Evolutionary conservation across 495 filamentous ascomycete genomes (phyloP).

Genomic region (Neurospora sp.): DNA sequence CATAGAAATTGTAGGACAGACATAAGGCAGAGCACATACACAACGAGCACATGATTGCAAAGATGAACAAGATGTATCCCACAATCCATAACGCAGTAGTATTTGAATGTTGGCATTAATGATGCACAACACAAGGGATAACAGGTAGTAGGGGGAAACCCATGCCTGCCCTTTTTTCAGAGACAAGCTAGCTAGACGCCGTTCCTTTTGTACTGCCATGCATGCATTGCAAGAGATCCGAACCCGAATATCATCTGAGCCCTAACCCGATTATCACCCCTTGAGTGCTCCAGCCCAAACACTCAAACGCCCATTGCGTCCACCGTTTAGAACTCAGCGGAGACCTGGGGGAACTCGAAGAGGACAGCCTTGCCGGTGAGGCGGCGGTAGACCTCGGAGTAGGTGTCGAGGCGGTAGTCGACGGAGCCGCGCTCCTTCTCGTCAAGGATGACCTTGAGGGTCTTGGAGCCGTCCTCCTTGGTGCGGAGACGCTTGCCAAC

Average conservation of each 20-base stretch:
- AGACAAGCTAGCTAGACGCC: constrained; percentile 31
- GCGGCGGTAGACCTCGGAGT: constrained; percentile 95
- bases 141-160: not conserved
- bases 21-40: not conserved
- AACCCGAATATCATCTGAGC: constrained; percentile 21
- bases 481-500: constrained; percentile 96
- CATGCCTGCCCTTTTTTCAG: constrained; percentile 10
- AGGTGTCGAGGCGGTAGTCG: constrained; percentile 97
- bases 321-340: constrained; percentile 60
- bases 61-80: not conserved
- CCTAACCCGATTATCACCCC: constrained; percentile 16
- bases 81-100: not conserved
- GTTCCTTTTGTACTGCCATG: constrained; percentile 25
- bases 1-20: not conserved
- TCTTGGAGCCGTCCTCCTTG: constrained; percentile 94
- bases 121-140: not conserved
- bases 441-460: constrained; percentile 94
- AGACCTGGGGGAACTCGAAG: constrained; percentile 93
- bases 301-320: constrained; percentile 11
- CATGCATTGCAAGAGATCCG: constrained; percentile 20
- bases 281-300: constrained; percentile 11
- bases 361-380: constrained; percentile 86
- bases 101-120: not conserved
- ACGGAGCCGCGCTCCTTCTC: constrained; percentile 99
- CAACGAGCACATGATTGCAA: not conserved